Evolutionary conservation across 2,329 filamentous ascomycete species (phyloP), one percentile per base, ranked within the genome.

Genomic region (Penicillium janthinellum): DNA sequence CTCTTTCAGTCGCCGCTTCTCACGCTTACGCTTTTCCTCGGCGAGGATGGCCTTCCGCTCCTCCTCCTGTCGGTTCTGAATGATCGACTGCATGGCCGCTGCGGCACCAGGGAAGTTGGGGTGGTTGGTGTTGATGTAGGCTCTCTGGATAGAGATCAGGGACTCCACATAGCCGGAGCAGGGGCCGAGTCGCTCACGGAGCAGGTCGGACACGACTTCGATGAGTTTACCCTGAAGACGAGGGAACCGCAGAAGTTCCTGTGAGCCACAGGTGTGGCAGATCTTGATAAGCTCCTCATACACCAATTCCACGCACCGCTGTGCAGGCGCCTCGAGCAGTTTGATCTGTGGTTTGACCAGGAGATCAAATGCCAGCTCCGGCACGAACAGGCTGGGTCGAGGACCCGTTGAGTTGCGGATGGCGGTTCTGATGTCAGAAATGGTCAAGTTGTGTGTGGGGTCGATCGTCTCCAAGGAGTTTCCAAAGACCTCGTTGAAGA

Each of bases 281-380:
- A 99, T 98, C 80, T 99, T 99, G 81, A 99, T 99, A 47, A 99
- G 84, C 77, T 99, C 95, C 75, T 99, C 95, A 75, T 99, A 99
- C 2, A 99, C 95, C 56, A 99, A 86, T 78, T 99, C 95, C 53
- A 99, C 95, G 72, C 95, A 99, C 69, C 95, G 88, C 74, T 99
- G 95, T 73, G 92, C 96, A 10, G 95, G 95, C 28, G 95, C 88
- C 75, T 99, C 95, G 31, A 99, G 83, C 55, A 99, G 84, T 80
- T 98, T 98, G 78, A 99, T 99, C 77, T 99, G 95, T 31, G 95
- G 95, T 78, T 99, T 99, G 48, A 99, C 95, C 47, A 99, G 85
- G 22, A 99, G 85, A 75, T 99, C 95, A 76, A 99, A 99, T 0
- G 95, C 95, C 79, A 99, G 88, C 76, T 99, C 95, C 2, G 95